Percentiles rank a stretch among this genome's conserved stretches.
Evolutionary conservation across 169 alveolate species (phyloP).

Genomic region (Plasmodium knowlesi): DNA sequence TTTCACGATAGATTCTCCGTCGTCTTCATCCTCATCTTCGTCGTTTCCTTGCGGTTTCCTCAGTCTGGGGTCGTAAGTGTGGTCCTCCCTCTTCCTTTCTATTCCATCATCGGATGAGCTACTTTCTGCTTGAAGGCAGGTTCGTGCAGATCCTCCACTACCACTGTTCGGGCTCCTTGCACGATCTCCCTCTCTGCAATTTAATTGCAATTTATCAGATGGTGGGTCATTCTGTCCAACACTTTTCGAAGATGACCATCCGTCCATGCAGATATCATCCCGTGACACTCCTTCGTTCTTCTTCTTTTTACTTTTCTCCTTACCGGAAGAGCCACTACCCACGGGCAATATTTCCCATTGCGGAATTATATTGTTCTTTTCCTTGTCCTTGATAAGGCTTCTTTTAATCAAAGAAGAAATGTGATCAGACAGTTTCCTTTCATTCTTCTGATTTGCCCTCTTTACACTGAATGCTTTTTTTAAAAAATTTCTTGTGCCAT

Average conservation of each 20-base stretch:
- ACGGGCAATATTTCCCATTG: not conserved
- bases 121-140: not conserved
- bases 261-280: not conserved
- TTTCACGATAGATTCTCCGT: slow-evolving; percentile 18
- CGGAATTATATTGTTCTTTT: not conserved
- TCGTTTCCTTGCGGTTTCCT: not conserved
- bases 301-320: not conserved
- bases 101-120: not conserved
- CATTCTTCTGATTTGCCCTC: slow-evolving; percentile 7
- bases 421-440: slow-evolving; percentile 64
- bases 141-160: not conserved
- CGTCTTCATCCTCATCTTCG: not conserved
- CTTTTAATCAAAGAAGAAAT: slow-evolving; percentile 33
- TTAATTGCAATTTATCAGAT: not conserved
- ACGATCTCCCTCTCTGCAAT: not conserved
- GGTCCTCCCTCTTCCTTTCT: not conserved
- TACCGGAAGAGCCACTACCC: not conserved
- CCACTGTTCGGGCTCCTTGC: not conserved
- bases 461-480: slow-evolving; percentile 42
- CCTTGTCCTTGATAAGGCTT: slow-evolving; percentile 11
- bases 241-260: not conserved
- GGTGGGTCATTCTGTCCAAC: not conserved
- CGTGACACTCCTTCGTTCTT: not conserved
- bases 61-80: not conserved
- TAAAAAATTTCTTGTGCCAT: slow-evolving; percentile 35